These are phyloP conservation scores for Blastobotrys elegans DNA, from an alignment of 1,139 yeast species.

Conservation along the genomic window DNA sequence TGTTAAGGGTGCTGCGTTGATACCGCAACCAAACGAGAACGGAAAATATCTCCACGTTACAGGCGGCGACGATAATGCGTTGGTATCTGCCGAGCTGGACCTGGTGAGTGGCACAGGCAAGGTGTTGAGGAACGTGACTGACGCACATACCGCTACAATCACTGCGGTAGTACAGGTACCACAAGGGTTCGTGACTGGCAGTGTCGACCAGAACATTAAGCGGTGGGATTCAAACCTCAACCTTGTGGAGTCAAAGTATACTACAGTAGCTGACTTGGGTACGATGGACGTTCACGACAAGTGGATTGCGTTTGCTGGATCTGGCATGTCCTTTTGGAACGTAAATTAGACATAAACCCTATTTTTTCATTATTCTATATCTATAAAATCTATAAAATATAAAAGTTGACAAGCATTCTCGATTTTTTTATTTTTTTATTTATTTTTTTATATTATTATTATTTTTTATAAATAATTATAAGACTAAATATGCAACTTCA, in stretches of 20 bases:
- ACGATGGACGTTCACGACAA: constrained; percentile 37
- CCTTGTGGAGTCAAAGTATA: constrained; percentile 47
- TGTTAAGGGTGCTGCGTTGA: constrained; percentile 48
- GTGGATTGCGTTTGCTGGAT: constrained; percentile 27
- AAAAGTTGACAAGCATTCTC: too few relatives aligned
- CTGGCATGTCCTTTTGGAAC: constrained; percentile 29
- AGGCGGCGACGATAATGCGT: constrained; percentile 91
- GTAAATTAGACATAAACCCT: too few relatives aligned
- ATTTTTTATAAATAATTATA: too few relatives aligned
- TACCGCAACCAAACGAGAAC: constrained; percentile 1
- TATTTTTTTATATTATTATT: too few relatives aligned
- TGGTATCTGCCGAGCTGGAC: constrained; percentile 42
- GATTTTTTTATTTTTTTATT: too few relatives aligned
- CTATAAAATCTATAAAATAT: too few relatives aligned
- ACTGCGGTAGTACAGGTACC: constrained; percentile 50
- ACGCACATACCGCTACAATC: constrained; percentile 84
- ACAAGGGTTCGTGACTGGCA: constrained; percentile 41
- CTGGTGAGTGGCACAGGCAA: constrained; percentile 25
- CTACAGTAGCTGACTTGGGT: constrained; percentile 91
- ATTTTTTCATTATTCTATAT: too few relatives aligned
- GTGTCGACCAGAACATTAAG: constrained; percentile 76
- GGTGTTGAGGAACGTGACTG: constrained; percentile 21
- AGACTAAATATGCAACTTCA: too few relatives aligned
- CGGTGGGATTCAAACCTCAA: constrained; percentile 49
- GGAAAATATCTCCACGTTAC: constrained; percentile 44